Percentiles rank a stretch among this genome's conserved stretches.
Conservation (phyloP, 371 early-diverging fungal species). For the Sporodiniella umbellata region DNA sequence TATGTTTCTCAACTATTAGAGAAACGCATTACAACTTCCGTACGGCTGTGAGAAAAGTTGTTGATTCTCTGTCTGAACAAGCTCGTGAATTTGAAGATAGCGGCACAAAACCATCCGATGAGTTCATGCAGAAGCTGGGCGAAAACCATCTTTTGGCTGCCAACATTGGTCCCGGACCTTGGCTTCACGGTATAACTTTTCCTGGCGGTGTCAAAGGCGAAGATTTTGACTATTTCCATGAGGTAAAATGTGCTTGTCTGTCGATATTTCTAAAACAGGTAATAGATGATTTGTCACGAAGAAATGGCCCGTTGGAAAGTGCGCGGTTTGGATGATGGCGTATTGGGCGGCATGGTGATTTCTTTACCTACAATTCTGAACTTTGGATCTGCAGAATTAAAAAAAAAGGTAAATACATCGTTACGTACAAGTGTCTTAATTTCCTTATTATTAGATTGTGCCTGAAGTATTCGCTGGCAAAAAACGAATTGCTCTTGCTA, state of each 20-base stretch:
- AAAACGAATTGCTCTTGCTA: conserved; percentile 74
- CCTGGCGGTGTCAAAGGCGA: conserved; percentile 50
- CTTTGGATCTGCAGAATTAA: conserved; percentile 38
- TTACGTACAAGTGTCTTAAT: too few relatives aligned
- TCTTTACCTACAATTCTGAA: conserved; percentile 61
- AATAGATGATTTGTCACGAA: conserved; percentile 69
- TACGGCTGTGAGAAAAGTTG: conserved; percentile 30
- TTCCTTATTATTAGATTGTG: conserved; percentile 65
- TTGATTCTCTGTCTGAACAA: conserved; percentile 37
- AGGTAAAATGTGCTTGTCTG: too few relatives aligned
- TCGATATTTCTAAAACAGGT: too few relatives aligned
- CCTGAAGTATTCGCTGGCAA: conserved; percentile 67
- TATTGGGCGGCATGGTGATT: conserved; percentile 46
- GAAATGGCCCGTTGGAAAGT: conserved; percentile 65
- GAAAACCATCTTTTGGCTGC: conserved; percentile 22
- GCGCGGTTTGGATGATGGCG: conserved; percentile 46
- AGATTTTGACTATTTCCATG: conserved; percentile 75
- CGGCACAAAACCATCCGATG: conserved; percentile 43
- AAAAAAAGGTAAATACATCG: conserved; percentile 33
- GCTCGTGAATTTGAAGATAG: conserved; percentile 40
- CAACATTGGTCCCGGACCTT: conserved; percentile 35
- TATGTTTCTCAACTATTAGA: conserved; percentile 6
- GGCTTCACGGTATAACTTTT: conserved; percentile 32
- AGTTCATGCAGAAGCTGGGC: conserved; percentile 51
- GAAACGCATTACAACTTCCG: conserved; percentile 55